A percentile compares a stretch with the other conserved stretches of the same genome.
phyloP scores from a whole-genome alignment of 106 monocot species.

The Apostasia shenzhenica region DNA sequence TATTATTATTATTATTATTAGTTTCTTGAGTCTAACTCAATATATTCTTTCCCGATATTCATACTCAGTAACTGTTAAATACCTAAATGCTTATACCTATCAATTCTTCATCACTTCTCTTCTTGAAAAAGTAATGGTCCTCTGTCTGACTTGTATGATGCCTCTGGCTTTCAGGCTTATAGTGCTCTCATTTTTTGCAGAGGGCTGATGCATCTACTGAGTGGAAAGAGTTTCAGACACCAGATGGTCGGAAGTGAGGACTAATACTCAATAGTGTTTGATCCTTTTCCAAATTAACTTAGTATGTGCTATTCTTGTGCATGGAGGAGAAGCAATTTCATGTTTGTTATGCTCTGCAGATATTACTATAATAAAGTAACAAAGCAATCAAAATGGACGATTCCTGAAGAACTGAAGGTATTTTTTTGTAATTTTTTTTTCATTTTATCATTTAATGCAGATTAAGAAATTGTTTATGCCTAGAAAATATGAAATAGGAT shows the following conservation, averaged over 20 bases:
- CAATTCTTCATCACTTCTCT: not conserved
- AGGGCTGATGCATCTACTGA: slow-evolving; percentile 96
- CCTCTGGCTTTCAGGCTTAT: slow-evolving; percentile 2
- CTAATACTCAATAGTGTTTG: not conserved
- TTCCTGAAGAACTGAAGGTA: slow-evolving; percentile 99
- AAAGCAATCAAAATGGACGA: slow-evolving; percentile 93
- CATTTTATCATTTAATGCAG: not conserved
- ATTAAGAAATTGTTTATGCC: too few species aligned
- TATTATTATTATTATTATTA: too few species aligned
- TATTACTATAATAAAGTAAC: slow-evolving; percentile 98
- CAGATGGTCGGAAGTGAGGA: slow-evolving; percentile 85
- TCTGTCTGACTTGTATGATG: not conserved
- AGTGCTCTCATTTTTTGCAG: slow-evolving; percentile 29
- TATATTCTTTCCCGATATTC: too few species aligned
- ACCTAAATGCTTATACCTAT: too few species aligned
- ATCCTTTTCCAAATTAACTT: not conserved
- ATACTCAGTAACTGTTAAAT: too few species aligned
- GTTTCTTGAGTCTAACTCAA: too few species aligned
- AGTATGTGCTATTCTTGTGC: not conserved
- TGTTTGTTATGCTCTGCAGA: slow-evolving; percentile 30
- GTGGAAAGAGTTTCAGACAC: slow-evolving; percentile 94
- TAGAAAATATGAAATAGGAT: too few species aligned
- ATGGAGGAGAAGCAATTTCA: not conserved
- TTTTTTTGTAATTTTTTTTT: not conserved
- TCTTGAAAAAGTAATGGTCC: not conserved